A percentile compares a stretch with the other conserved stretches of the same genome.
These are phyloP conservation scores for Candida sp. DNA, from an alignment of 1,139 yeast species.

Conservation along the genomic window DNA sequence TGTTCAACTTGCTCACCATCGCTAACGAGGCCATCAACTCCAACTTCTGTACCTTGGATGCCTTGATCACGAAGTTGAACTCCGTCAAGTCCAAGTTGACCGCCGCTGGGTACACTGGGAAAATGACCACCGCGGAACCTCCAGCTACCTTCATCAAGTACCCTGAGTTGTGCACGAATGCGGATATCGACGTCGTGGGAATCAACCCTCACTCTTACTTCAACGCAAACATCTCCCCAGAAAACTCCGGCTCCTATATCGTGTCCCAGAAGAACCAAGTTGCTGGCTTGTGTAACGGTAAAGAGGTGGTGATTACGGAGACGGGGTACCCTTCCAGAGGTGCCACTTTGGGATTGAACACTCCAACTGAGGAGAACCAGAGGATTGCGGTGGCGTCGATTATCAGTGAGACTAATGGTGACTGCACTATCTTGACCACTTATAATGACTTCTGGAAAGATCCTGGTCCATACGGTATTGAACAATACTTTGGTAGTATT, in stretches of 20 bases:
- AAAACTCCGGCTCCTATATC: slow-evolving; percentile 75
- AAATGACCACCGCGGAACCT: slow-evolving; percentile 85
- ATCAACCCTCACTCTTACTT: slow-evolving; percentile 90
- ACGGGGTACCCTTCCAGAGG: slow-evolving; percentile 92
- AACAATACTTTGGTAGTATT: slow-evolving; percentile 82
- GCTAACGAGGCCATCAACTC: slow-evolving; percentile 88
- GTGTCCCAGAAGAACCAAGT: slow-evolving; percentile 61
- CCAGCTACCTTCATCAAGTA: slow-evolving; percentile 70
- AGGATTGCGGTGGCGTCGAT: slow-evolving; percentile 65
- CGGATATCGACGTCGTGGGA: slow-evolving; percentile 80
- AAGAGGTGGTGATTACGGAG: slow-evolving; percentile 66
- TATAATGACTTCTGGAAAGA: slow-evolving; percentile 84
- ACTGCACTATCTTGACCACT: slow-evolving; percentile 74
- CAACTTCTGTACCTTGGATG: slow-evolving; percentile 59
- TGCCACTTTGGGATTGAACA: slow-evolving; percentile 67
- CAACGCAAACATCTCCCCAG: slow-evolving; percentile 62
- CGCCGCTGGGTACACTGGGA: slow-evolving; percentile 78
- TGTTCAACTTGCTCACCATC: slow-evolving; percentile 74
- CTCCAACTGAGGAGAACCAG: slow-evolving; percentile 76
- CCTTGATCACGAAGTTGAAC: slow-evolving; percentile 64
- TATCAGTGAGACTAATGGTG: slow-evolving; percentile 57
- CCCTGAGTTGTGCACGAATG: slow-evolving; percentile 69
- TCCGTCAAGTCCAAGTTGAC: slow-evolving; percentile 61
- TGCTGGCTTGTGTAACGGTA: slow-evolving; percentile 53
- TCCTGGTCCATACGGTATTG: slow-evolving; percentile 87